These are phyloP conservation scores for Aeschynomene evenia DNA, from an alignment of 306 rosid genomes.

Conservation along the genomic window DNA sequence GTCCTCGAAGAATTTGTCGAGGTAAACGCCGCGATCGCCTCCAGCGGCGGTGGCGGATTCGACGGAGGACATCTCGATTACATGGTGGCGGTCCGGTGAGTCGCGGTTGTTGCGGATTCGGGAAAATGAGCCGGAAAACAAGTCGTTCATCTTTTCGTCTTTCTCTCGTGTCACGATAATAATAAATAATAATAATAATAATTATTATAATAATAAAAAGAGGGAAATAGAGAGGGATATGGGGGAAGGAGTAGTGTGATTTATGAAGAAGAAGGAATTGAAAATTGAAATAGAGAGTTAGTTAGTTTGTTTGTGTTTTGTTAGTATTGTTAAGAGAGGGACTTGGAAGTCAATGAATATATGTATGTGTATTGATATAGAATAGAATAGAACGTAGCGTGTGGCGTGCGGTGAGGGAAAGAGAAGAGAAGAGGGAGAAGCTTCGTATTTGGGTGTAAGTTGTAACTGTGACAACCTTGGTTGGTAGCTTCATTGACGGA, in stretches of 20 bases:
- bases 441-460: background rate
- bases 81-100: slow-evolving; percentile 61
- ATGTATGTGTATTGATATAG: no score
- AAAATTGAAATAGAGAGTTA: background rate
- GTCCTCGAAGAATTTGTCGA: slow-evolving; percentile 78
- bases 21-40: slow-evolving; percentile 44
- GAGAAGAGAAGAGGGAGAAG: background rate
- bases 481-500: background rate
- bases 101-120: slow-evolving; percentile 57
- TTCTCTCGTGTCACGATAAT: background rate
- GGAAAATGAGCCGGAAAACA: slow-evolving; percentile 76
- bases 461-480: no score
- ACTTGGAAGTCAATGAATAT: background rate
- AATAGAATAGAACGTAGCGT: background rate
- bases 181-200: no score
- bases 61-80: slow-evolving; percentile 59
- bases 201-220: background rate
- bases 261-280: background rate
- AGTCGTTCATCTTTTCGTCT: slow-evolving; percentile 57
- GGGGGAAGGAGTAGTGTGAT: background rate
- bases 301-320: background rate
- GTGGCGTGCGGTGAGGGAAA: background rate
- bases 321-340: background rate
- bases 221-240: background rate
- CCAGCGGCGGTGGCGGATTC: slow-evolving; percentile 27